Evolutionary conservation across 352 stramenopile species (phyloP).

Genomic region (Pythium aphanidermatum): DNA sequence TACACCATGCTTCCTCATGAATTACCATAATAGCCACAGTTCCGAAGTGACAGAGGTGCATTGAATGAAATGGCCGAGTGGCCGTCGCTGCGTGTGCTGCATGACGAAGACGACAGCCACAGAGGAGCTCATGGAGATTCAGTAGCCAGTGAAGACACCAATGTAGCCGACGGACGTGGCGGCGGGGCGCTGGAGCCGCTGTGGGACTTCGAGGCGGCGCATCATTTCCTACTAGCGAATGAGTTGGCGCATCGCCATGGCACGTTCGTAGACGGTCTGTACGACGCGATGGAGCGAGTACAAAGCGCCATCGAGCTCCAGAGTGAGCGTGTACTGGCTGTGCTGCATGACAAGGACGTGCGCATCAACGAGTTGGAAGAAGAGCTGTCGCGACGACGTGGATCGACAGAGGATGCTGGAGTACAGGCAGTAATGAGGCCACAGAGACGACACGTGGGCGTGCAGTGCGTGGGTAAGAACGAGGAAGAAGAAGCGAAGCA

Average conservation of each 20-base stretch:
- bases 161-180: too few relatives aligned
- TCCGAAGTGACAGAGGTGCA: too few relatives aligned
- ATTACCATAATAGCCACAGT: too few relatives aligned
- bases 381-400: not conserved
- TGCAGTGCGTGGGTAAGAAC: not conserved
- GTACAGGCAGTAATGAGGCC: not conserved
- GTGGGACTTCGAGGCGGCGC: slow-evolving; percentile 11
- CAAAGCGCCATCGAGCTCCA: slow-evolving; percentile 14
- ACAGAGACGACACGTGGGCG: not conserved
- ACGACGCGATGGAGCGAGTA: slow-evolving; percentile 7
- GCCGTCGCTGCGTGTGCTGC: too few relatives aligned
- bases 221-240: slow-evolving; percentile 13
- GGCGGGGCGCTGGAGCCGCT: slow-evolving; percentile 17
- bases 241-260: slow-evolving; percentile 7
- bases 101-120: too few relatives aligned
- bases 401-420: not conserved
- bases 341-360: slow-evolving; percentile 24
- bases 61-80: too few relatives aligned
- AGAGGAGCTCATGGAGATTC: too few relatives aligned
- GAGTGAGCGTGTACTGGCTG: slow-evolving; percentile 18
- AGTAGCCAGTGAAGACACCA: too few relatives aligned
- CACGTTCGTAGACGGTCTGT: slow-evolving; percentile 16
- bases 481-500: not conserved
- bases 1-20: too few relatives aligned
- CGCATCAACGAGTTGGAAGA: slow-evolving; percentile 16